Evolutionary conservation across 2,329 filamentous ascomycete species (phyloP).

Genomic region (Sphaerulina vaccinii): DNA sequence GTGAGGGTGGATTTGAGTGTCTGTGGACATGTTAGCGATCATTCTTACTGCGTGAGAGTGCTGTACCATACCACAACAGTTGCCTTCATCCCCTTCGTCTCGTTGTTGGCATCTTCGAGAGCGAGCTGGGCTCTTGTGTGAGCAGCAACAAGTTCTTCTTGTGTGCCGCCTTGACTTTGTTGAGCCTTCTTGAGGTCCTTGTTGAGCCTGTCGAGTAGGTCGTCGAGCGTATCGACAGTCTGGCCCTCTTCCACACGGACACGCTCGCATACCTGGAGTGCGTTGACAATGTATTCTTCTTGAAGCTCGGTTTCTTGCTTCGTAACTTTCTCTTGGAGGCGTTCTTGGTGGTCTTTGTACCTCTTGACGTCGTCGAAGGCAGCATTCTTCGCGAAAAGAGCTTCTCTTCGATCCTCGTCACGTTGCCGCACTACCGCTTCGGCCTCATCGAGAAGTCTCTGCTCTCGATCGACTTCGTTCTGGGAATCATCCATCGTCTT

Average conservation of each 20-base stretch:
- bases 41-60: not conserved
- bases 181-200: constrained; percentile 8
- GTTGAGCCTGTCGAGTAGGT: constrained; percentile 35
- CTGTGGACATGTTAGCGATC: constrained; percentile 35
- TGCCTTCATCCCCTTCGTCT: constrained; percentile 27
- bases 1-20: constrained; percentile 60
- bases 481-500: constrained; percentile 35
- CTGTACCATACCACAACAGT: constrained; percentile 42
- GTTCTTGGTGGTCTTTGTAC: constrained; percentile 34
- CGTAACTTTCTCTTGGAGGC: constrained; percentile 33
- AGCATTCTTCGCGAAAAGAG: constrained; percentile 45
- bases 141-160: constrained; percentile 8
- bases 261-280: not conserved
- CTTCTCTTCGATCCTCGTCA: constrained; percentile 36
- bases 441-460: constrained; percentile 34
- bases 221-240: constrained; percentile 34
- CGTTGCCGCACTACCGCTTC: constrained; percentile 34
- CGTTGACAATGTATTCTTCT: constrained; percentile 18
- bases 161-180: constrained; percentile 4
- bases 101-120: constrained; percentile 20
- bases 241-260: constrained; percentile 8
- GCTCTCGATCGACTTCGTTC: constrained; percentile 27
- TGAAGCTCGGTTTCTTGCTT: constrained; percentile 34
- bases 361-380: constrained; percentile 39
- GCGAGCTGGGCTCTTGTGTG: constrained; percentile 9